phyloP scores from a whole-genome alignment of 257 asterid species.

The Solanum chmielewskii region DNA sequence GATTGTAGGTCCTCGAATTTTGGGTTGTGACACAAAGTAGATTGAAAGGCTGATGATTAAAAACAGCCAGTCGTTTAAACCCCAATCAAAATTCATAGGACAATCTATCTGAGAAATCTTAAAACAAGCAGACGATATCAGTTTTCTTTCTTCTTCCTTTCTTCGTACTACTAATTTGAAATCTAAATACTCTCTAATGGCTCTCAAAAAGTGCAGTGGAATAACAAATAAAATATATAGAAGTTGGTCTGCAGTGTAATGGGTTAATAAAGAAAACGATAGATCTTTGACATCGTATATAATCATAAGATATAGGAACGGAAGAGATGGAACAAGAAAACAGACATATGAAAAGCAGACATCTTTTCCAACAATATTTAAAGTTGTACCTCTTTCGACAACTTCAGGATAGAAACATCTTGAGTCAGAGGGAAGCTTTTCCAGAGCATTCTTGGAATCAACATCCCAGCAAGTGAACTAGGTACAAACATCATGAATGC shows the following conservation, averaged over 20 bases:
- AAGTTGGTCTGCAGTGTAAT: neutral
- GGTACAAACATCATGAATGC: slow-evolving; percentile 90
- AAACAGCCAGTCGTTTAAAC: neutral
- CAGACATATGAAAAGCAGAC: neutral
- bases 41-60: neutral
- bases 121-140: neutral
- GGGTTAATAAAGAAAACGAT: neutral
- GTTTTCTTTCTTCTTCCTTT: neutral
- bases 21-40: neutral
- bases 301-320: neutral
- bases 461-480: slow-evolving; percentile 73
- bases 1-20: neutral
- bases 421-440: slow-evolving; percentile 64
- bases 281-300: neutral
- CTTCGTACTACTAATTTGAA: neutral
- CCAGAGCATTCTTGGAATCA: slow-evolving; percentile 62
- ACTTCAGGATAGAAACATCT: slow-evolving; percentile 29
- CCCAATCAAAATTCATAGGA: neutral
- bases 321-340: neutral
- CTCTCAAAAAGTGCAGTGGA: neutral
- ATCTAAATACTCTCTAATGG: neutral
- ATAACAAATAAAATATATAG: neutral
- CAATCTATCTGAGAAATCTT: neutral
- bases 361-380: neutral
- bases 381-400: slow-evolving; percentile 54